These are phyloP conservation scores for Imleria badia DNA, from an alignment of 768 basidiomycete genomes.

Conservation along the genomic window DNA sequence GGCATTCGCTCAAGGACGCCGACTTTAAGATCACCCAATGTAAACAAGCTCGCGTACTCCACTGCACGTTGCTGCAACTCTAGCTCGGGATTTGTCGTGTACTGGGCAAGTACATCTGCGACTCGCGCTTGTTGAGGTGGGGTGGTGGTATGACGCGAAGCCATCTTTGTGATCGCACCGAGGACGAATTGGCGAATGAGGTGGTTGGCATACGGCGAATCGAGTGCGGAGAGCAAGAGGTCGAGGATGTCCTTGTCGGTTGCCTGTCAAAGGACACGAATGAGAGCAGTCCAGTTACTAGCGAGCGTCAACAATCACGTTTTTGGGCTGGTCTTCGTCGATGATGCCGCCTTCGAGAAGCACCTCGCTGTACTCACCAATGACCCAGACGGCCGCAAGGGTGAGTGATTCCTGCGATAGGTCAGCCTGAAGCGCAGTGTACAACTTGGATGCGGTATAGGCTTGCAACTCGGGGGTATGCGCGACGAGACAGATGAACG, in stretches of 20 bases:
- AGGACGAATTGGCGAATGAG: constrained; percentile 92
- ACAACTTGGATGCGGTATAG: constrained; percentile 91
- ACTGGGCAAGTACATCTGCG: constrained; percentile 71
- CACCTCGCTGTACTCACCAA: constrained; percentile 95
- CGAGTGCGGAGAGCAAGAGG: constrained; percentile 79
- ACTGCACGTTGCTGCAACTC: constrained; percentile 96
- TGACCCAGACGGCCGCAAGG: constrained; percentile 89
- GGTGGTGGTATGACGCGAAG: constrained; percentile 71
- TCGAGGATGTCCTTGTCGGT: constrained; percentile 83
- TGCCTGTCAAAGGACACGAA: constrained; percentile 42
- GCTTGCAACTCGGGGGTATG: constrained; percentile 97
- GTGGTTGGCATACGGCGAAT: constrained; percentile 93
- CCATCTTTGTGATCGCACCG: constrained; percentile 85
- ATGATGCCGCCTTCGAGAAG: constrained; percentile 84
- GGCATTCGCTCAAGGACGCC: constrained; percentile 98
- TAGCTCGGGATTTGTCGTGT: constrained; percentile 85
- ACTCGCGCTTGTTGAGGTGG: constrained; percentile 75
- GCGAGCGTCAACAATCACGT: constrained; percentile 42
- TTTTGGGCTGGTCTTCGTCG: constrained; percentile 69
- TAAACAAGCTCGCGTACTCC: constrained; percentile 88
- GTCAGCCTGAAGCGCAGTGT: constrained; percentile 81
- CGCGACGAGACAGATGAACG: constrained; percentile 93
- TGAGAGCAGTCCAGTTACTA: not conserved
- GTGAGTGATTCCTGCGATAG: constrained; percentile 97
- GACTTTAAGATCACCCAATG: constrained; percentile 65